Evolutionary conservation across 1,284 basidiomycete species (phyloP), one percentile per base, ranked within the genome.

Genomic region (Coniferiporia weirii): DNA sequence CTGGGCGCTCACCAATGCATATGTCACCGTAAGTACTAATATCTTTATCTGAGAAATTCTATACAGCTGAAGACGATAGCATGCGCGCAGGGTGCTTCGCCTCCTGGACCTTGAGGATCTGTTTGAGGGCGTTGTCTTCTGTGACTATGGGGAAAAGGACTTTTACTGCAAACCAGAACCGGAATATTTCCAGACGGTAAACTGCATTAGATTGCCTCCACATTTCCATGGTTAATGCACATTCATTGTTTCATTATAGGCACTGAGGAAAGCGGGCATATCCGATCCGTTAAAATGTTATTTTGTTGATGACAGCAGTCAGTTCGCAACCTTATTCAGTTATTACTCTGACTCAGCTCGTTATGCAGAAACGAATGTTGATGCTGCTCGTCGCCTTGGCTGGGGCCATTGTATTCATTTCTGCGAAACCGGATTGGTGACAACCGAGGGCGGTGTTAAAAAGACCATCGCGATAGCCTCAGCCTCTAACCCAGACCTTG

Each of bases 141-240:
- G 93, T 68, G 85, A 95, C 72, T 95, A 95, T 65, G 72, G 77
- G 7, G 66, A 82, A 43, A 76, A 80, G 13, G 70, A 87, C 61
- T 92, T 95, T 71, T 77, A 79, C 4, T 94, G 92, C 76, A 95
- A 95, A 68, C 93, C 93, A 8, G 90, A 95, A 64, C 70, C 80
- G 1, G 78, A 81, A 57, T 93, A 78, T 68, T 93, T 56, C 50
- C 38, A 57, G 46, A 15, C 48, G 27, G 59, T 57, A 48, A 35
- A 49, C 38, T 27, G 27, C 27, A 5, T 27, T 5, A 27, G 27
- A 5, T 40, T 57, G 27, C 49, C 17, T 19, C 19, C 17, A 22
- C 46, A 19, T 9, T 15, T 15, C 15, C 13, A 38, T 40, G 13
- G 32, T 48, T 46, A 9, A 15, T 10, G 27, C 10, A 9, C 12